Percentiles rank a stretch among this genome's conserved stretches.
Conservation (phyloP, 2,329 filamentous ascomycete species). For the Didymella arachidicola region DNA sequence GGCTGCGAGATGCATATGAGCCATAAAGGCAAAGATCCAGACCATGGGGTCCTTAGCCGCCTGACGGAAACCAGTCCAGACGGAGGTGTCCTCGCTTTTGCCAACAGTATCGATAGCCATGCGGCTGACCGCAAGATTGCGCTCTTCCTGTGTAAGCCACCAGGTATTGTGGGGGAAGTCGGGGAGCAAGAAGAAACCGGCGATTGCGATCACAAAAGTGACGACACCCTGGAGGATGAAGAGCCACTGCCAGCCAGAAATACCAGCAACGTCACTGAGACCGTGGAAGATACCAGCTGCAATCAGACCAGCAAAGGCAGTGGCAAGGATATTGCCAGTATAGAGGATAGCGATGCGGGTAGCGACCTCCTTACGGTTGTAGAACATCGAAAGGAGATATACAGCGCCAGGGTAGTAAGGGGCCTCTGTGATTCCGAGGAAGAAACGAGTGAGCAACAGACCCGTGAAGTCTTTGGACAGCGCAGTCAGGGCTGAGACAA, state of each 20-base stretch:
- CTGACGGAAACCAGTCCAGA: conserved; percentile 53
- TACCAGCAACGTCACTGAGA: conserved; percentile 65
- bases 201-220: conserved; percentile 67
- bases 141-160: conserved; percentile 52
- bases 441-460: conserved; percentile 60
- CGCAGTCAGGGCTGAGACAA: conserved; percentile 51
- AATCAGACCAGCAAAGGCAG: conserved; percentile 72
- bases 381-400: conserved; percentile 72
- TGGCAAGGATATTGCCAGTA: conserved; percentile 72
- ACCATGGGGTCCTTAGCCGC: conserved; percentile 52
- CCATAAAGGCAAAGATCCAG: conserved; percentile 51
- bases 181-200: conserved; percentile 67
- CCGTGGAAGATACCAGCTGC: conserved; percentile 69
- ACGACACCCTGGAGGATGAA: conserved; percentile 75
- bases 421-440: conserved; percentile 62
- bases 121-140: conserved; percentile 49
- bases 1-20: conserved; percentile 42
- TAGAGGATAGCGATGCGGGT: conserved; percentile 72
- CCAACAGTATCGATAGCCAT: conserved; percentile 50
- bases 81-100: conserved; percentile 51
- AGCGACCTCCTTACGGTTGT: conserved; percentile 72
- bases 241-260: conserved; percentile 70
- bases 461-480: conserved; percentile 56
- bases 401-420: conserved; percentile 65
- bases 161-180: conserved; percentile 66